Percentiles rank a stretch among this genome's conserved stretches.
Evolutionary conservation across 164 flowering plant species (phyloP).

Genomic region (Dillenia turbinata): DNA sequence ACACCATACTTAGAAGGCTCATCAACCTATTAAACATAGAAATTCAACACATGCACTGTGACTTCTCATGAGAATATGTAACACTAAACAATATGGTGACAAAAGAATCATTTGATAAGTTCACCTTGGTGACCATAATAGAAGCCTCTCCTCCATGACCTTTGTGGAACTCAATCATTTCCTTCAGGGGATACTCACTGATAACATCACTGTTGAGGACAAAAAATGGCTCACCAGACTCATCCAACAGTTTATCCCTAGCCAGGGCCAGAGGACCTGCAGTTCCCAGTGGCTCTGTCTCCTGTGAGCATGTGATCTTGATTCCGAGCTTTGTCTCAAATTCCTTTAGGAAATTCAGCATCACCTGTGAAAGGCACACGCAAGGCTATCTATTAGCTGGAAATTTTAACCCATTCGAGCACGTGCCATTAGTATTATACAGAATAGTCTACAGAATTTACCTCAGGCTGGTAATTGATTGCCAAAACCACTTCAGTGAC

Average conservation of each 20-base stretch:
- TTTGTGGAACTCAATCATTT: slow-evolving; percentile 92
- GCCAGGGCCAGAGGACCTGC: slow-evolving; percentile 99
- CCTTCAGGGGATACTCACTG: slow-evolving; percentile 87
- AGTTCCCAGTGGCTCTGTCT: slow-evolving; percentile 97
- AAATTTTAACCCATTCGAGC: no score
- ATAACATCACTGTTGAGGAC: slow-evolving; percentile 99
- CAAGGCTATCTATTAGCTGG: no score
- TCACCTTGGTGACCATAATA: slow-evolving; percentile 98
- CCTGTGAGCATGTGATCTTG: slow-evolving; percentile 91
- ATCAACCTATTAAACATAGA: slow-evolving; percentile 60
- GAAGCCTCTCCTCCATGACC: slow-evolving; percentile 95
- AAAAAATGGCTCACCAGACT: slow-evolving; percentile 88
- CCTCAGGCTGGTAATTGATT: slow-evolving; percentile 99
- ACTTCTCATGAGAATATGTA: no score
- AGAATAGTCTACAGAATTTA: slow-evolving; percentile 13
- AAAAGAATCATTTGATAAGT: background rate
- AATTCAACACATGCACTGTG: background rate
- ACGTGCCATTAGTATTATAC: no score
- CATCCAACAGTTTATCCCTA: slow-evolving; percentile 81
- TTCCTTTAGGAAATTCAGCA: slow-evolving; percentile 91
- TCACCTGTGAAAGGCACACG: slow-evolving; percentile 47
- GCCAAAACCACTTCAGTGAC: slow-evolving; percentile 96
- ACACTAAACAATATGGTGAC: no score
- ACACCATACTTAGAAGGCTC: slow-evolving; percentile 99
- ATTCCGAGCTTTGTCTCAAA: slow-evolving; percentile 85